A percentile compares a stretch with the other conserved stretches of the same genome.
phyloP scores from a whole-genome alignment of 73 alveolate genomes.

The Uronychia binucleata region DNA sequence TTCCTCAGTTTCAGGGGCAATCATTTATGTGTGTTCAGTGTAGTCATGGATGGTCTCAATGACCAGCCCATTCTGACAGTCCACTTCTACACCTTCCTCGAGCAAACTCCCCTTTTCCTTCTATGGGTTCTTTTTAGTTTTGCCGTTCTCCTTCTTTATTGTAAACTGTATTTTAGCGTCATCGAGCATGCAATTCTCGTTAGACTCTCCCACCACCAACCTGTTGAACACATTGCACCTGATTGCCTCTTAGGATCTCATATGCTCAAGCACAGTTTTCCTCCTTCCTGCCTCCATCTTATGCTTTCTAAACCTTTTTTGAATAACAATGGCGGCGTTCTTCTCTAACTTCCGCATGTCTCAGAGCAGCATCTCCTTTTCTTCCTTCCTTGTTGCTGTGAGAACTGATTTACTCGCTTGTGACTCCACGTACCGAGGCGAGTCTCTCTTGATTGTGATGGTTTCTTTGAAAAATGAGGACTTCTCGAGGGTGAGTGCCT shows the following conservation, averaged over 20 bases:
- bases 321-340: neutral
- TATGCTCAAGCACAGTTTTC: too few species aligned
- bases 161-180: neutral
- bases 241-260: too few species aligned
- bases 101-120: neutral
- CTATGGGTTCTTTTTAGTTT: neutral
- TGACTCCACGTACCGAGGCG: too few species aligned
- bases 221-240: too few species aligned
- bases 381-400: neutral
- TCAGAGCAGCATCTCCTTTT: neutral
- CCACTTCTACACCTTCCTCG: neutral
- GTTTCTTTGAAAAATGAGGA: too few species aligned
- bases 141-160: neutral
- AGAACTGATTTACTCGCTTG: too few species aligned
- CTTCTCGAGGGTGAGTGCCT: too few species aligned
- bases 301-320: neutral
- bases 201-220: neutral
- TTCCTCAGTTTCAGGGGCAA: neutral
- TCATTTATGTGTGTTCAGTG: neutral
- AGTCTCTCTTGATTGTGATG: too few species aligned
- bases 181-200: neutral
- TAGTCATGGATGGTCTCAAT: neutral
- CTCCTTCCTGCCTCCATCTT: neutral
- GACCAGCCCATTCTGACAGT: neutral
- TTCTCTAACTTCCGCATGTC: neutral